Percentiles rank a stretch among this genome's conserved stretches.
phyloP scores from a whole-genome alignment of 2,329 filamentous ascomycete genomes.

The Claviceps pazoutovae region DNA sequence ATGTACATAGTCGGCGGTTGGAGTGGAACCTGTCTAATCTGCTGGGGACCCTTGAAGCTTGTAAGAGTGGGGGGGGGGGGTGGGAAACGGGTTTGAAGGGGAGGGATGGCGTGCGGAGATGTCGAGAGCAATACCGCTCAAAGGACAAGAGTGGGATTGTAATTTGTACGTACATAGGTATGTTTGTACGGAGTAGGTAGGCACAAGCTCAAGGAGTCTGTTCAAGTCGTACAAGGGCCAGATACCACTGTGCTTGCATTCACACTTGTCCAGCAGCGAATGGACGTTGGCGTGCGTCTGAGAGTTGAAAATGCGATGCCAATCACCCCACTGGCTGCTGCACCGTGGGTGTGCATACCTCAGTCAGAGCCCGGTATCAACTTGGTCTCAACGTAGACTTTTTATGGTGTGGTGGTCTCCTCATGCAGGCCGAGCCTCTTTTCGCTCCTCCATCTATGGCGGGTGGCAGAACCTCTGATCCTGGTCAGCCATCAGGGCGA shows the following conservation, averaged over 20 bases:
- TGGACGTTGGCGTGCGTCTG: not conserved
- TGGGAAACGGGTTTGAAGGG: not conserved
- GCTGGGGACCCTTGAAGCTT: not conserved
- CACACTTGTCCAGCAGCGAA: not conserved
- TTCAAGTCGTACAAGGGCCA: not conserved
- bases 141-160: not conserved
- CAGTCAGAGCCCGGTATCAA: too few species aligned
- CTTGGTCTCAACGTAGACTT: too few species aligned
- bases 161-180: too few species aligned
- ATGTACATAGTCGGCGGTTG: constrained; percentile 1
- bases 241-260: not conserved
- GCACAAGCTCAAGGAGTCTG: too few species aligned
- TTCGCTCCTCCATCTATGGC: not conserved
- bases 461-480: not conserved
- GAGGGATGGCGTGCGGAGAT: not conserved
- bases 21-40: constrained; percentile 4
- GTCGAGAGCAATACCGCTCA: not conserved
- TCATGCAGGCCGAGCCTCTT: not conserved
- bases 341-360: not conserved
- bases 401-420: not conserved
- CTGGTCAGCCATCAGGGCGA: not conserved
- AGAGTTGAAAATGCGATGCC: too few species aligned
- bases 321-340: not conserved
- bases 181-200: too few species aligned
- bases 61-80: not conserved